These are phyloP conservation scores for Mortierella sp. DNA, from an alignment of 371 early-diverging fungal species.

Conservation along the genomic window DNA sequence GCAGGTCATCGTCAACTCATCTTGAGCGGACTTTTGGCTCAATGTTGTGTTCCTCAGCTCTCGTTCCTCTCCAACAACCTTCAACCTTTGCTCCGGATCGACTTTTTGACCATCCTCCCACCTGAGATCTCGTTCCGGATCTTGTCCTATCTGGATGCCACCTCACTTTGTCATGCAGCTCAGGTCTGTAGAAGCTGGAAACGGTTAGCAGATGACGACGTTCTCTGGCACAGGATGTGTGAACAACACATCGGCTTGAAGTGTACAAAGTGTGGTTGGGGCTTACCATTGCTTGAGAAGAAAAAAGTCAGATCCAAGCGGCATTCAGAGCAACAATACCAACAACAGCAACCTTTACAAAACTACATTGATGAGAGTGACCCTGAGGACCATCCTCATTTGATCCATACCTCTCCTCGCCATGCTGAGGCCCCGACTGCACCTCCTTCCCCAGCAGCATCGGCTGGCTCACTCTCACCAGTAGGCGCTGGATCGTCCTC, in stretches of 20 bases:
- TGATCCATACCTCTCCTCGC: slow-evolving; percentile 4
- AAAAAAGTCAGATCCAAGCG: slow-evolving; percentile 42
- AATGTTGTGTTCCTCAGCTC: slow-evolving; percentile 73
- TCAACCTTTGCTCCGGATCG: slow-evolving; percentile 79
- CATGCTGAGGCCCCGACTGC: not conserved
- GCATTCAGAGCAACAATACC: slow-evolving; percentile 15
- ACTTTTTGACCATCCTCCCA: slow-evolving; percentile 82
- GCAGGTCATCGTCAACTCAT: slow-evolving; percentile 62
- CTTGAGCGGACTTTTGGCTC: slow-evolving; percentile 64
- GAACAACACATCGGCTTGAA: slow-evolving; percentile 96
- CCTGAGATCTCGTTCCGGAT: slow-evolving; percentile 83
- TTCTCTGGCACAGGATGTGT: slow-evolving; percentile 95
- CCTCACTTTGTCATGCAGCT: slow-evolving; percentile 90
- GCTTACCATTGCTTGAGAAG: slow-evolving; percentile 78
- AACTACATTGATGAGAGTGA: slow-evolving; percentile 11
- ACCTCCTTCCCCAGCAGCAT: slow-evolving; percentile 34
- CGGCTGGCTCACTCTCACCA: slow-evolving; percentile 27
- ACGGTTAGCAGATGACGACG: slow-evolving; percentile 86
- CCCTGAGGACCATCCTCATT: not conserved
- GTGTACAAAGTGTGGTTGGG: slow-evolving; percentile 97
- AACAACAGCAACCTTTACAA: slow-evolving; percentile 6
- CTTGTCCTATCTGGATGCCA: slow-evolving; percentile 90
- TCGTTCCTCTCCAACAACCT: slow-evolving; percentile 77
- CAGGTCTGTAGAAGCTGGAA: slow-evolving; percentile 88
- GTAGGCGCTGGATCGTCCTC: slow-evolving; percentile 10